phyloP scores from a whole-genome alignment of 169 alveolate species.

The Eimeria brunetti region DNA sequence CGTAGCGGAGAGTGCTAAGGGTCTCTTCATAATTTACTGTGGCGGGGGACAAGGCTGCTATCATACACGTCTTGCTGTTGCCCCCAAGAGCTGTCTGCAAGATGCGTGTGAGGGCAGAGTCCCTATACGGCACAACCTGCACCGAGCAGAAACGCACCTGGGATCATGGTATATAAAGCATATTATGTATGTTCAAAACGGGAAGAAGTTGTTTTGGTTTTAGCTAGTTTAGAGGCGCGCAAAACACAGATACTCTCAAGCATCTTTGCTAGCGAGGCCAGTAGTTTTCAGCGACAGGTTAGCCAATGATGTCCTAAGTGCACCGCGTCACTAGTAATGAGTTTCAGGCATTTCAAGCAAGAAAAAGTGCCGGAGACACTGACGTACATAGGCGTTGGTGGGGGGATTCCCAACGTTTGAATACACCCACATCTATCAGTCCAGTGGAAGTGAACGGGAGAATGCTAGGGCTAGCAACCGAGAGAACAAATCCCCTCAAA shows the following conservation, averaged over 20 bases:
- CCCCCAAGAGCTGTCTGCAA: conserved; percentile 96
- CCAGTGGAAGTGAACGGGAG: not conserved
- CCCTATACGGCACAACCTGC: conserved; percentile 94
- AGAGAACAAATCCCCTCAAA: not conserved
- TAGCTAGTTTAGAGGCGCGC: not conserved
- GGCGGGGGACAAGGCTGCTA: conserved; percentile 95
- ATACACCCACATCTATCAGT: not conserved
- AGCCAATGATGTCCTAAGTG: not conserved
- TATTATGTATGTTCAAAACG: not conserved
- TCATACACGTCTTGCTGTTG: conserved; percentile 92
- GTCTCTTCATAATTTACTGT: conserved; percentile 93
- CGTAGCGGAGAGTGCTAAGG: conserved; percentile 92
- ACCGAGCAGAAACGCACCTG: not conserved
- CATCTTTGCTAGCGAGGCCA: not conserved
- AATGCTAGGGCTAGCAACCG: not conserved
- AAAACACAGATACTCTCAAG: not conserved
- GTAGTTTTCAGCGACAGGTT: not conserved
- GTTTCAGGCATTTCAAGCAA: not conserved
- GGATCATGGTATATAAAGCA: not conserved
- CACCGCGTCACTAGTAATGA: not conserved
- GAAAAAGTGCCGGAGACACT: not conserved
- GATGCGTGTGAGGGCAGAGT: conserved; percentile 94
- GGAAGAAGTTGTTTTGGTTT: not conserved
- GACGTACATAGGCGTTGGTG: not conserved
- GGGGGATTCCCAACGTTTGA: not conserved